Conservation (phyloP, 2,329 filamentous ascomycete species). For the Diatrype stigma region DNA sequence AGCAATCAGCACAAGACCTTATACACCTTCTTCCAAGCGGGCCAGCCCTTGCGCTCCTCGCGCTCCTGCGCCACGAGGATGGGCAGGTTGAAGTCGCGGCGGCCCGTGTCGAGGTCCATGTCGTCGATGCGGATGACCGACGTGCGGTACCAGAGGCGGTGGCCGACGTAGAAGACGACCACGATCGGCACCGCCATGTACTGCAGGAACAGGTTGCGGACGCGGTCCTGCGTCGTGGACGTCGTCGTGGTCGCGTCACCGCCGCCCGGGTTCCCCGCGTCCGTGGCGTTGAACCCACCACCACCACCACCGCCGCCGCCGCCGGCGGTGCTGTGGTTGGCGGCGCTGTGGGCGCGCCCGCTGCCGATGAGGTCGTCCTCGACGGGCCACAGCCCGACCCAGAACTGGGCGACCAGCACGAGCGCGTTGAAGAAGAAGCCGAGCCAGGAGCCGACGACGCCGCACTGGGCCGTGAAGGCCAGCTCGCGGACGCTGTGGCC, state of each 20-base stretch:
- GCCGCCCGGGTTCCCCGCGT: too few species aligned
- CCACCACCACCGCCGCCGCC: too few species aligned
- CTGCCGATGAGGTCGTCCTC: constrained; percentile 47
- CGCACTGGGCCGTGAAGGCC: constrained; percentile 76
- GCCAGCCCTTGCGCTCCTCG: constrained; percentile 69
- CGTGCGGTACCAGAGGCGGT: constrained; percentile 74
- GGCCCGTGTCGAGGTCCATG: constrained; percentile 84
- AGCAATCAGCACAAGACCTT: constrained; percentile 63
- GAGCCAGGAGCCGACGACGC: constrained; percentile 74
- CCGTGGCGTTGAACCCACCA: too few species aligned
- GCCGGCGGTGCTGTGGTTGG: background rate
- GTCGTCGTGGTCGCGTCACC: too few species aligned
- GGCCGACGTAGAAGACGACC: constrained; percentile 61
- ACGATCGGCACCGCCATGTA: constrained; percentile 70
- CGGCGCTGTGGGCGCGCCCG: constrained; percentile 26
- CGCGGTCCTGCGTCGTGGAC: constrained; percentile 34
- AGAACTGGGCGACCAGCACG: constrained; percentile 81
- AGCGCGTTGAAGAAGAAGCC: constrained; percentile 72
- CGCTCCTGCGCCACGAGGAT: constrained; percentile 75
- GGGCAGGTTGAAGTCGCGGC: constrained; percentile 77
- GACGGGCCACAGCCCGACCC: constrained; percentile 77
- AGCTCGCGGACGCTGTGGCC: constrained; percentile 72
- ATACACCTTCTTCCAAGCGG: constrained; percentile 71
- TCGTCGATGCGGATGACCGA: constrained; percentile 61
- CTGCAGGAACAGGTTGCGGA: constrained; percentile 67